Evolutionary conservation across 106 monocot genomes (phyloP).

Genomic region (Allium cepa): DNA sequence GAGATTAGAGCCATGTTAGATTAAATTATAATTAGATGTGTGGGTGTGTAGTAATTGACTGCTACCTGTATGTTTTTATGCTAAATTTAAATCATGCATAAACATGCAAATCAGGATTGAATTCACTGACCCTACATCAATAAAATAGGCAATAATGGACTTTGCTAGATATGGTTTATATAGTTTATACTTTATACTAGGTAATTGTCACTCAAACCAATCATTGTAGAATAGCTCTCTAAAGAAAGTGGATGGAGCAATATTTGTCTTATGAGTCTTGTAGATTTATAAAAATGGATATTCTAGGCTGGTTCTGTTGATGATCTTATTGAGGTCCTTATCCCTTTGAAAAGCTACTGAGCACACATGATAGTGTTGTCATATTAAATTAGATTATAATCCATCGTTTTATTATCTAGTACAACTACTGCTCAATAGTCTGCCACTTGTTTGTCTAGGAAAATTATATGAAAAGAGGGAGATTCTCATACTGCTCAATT

Average conservation of each 20-base stretch:
- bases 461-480: no score
- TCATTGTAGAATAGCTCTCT: background rate
- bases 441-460: background rate
- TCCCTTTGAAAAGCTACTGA: no score
- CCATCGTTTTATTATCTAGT: background rate
- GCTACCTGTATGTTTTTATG: background rate
- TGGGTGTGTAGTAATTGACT: background rate
- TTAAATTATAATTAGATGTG: background rate
- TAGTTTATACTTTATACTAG: background rate
- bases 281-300: background rate
- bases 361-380: background rate
- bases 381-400: background rate
- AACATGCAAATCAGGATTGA: background rate
- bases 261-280: background rate
- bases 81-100: background rate
- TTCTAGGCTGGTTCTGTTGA: background rate
- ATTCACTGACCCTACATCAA: no score
- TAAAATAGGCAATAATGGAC: no score
- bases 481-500: no score
- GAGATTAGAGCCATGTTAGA: background rate
- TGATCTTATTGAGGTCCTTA: background rate
- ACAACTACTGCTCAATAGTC: background rate
- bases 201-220: background rate
- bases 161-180: background rate
- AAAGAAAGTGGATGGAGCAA: conserved; percentile 1